A percentile compares a stretch with the other conserved stretches of the same genome.
Evolutionary conservation across 257 asterid species (phyloP).

Genomic region (Salvia splendens): DNA sequence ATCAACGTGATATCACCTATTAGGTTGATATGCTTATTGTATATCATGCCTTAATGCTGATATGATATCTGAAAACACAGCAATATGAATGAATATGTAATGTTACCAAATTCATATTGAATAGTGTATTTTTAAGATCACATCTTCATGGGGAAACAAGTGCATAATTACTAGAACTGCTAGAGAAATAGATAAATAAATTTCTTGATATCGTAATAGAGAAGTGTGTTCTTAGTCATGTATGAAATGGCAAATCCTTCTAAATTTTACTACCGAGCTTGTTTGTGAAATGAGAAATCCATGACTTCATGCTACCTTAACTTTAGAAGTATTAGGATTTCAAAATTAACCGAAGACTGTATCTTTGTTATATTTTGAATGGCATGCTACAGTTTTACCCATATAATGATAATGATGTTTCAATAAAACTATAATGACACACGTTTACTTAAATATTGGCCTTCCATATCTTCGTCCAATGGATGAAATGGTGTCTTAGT

Average conservation of each 20-base stretch:
- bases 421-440: too few relatives aligned
- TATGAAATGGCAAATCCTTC: too few relatives aligned
- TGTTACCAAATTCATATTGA: background rate
- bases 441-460: too few relatives aligned
- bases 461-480: too few relatives aligned
- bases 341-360: background rate
- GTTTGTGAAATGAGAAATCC: background rate
- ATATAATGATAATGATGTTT: too few relatives aligned
- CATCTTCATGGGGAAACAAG: background rate
- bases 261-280: too few relatives aligned
- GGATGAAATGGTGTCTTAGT: too few relatives aligned
- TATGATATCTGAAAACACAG: conserved; percentile 8
- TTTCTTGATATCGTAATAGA: background rate
- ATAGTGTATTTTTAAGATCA: background rate
- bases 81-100: background rate
- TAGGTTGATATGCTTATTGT: conserved; percentile 5
- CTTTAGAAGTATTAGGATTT: background rate
- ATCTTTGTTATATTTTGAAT: background rate
- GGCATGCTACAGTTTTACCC: too few relatives aligned
- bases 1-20: conserved; percentile 6
- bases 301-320: background rate
- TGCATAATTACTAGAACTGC: background rate
- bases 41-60: background rate
- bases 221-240: background rate
- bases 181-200: background rate